Evolutionary conservation across 495 filamentous ascomycete genomes (phyloP), one percentile per base, ranked within the genome.

Genomic region (Penicillium nucicola): DNA sequence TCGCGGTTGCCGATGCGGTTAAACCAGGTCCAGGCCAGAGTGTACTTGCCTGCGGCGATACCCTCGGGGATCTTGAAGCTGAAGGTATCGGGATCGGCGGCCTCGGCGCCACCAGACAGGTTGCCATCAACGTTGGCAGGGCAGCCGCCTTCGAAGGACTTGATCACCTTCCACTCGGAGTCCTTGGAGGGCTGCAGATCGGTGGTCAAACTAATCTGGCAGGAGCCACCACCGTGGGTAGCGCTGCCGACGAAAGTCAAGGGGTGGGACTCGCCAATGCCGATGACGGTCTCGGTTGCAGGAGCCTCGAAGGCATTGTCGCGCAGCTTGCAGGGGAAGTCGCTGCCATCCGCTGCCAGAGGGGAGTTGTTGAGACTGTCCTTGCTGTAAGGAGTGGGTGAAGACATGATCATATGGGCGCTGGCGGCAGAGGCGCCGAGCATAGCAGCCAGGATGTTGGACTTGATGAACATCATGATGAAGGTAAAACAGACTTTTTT

Each of bases 21-120:
- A 76, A 92, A 84, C 92, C 92, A 97, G 18, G 90, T 88, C 81
- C 88, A 96, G 40, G 88, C 88, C 41, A 97, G 74, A 7, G 83
- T 86, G 41, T 84, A 89, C 43, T 80, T 68, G 20, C 78, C 79
- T 10, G 64, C 42, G 3, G 58, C 53, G 39, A 76, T 63, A 14
- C 58, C 67, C 0, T 66, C 63, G 12, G 79, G 79, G 19, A 82
- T 75, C 3, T 61, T 68, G 61, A 74, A 81, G 31, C 64, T 56
- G 61, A 78, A 77, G 3, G 45, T 37, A 31, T 52, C 53, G 12
- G 69, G 60, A 17, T 62, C 67, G 1, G 30, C 28, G 12, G 39
- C 46, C 12, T 35, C 44, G 9, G 65, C 30, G 35, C 61, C 57
- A 3, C 52, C 64, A 0, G 38, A 35, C 3, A 74, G 34, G 37